Base-by-base conservation (phyloP, 192 early-diverging fungal species). In the Entrophospora sp. region DNA sequence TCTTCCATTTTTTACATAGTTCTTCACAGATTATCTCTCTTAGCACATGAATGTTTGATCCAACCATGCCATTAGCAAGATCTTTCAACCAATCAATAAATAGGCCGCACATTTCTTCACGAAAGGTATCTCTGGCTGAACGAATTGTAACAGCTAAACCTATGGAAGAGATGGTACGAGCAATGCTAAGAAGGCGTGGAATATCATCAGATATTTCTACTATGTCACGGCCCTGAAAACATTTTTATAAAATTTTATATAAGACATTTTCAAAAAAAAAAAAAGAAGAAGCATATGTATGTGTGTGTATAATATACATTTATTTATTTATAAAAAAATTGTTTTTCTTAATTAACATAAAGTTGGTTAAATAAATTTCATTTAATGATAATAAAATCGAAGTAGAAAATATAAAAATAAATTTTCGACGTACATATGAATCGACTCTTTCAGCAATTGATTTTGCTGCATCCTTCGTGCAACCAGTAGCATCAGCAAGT, bases 381-480 rank as follows among this genome's bases (percentile, higher is more conserved):
- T 46, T 49, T n/a, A 40, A 27, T 13, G 28, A 6, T 31, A 12
- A 52, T 13, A 12, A 16, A 57, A 37, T 0, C n/a, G 32, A 8
- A 69, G n/a, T 16, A 31, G 3, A 20, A 16, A 46, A 36, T n/a
- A 31, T 45, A 31, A 44, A 27, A 56, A 55, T 31, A 6, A 45
- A 20, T 36, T n/a, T n/a, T n/a, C n/a, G n/a, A 61, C 81, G 70
- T 83, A 91, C 90, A 72, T 89, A 79, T 44, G 78, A 68, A 74
- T 99, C 92, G 25, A 96, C 89, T 5, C 73, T 81, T 69, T 91
- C 87, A n/a, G 94, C 91, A 72, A 94, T 87, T 28, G 75, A 69
- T 58, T 87, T 82, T 10, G 91, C 94, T 20, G 89, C 82, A 25
- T 76, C 77, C 20, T 73, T 71, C 6, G 80, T 70, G 70, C 83